Evolutionary conservation across 495 filamentous ascomycete genomes (phyloP).

Genomic region (Podospora sp.): DNA sequence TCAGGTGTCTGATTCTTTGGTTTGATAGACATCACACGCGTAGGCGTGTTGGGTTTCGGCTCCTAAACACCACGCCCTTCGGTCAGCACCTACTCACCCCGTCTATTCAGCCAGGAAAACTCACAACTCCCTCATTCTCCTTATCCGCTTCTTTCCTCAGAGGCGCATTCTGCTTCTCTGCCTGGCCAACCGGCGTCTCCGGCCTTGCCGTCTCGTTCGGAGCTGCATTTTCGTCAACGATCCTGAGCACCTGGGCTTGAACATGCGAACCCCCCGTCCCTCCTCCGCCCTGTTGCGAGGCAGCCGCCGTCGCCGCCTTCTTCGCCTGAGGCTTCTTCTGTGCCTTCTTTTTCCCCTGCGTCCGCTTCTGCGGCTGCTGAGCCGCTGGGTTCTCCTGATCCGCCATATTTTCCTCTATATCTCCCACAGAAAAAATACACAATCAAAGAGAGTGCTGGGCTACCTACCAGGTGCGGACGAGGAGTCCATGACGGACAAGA

Average conservation of each 20-base stretch:
- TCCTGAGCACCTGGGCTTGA: constrained; percentile 14
- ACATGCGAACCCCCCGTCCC: neutral
- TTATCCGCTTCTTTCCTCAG: constrained; percentile 1
- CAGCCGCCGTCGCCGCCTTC: neutral
- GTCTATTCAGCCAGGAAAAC: neutral
- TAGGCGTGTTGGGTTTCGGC: neutral
- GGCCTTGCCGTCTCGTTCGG: constrained; percentile 4
- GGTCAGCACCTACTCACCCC: neutral
- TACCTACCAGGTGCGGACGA: neutral
- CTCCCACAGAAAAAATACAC: neutral
- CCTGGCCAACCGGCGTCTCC: neutral
- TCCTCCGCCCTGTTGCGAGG: neutral
- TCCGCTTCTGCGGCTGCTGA: neutral
- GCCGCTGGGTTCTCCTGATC: neutral
- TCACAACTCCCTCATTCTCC: constrained; percentile 8
- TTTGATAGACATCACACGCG: neutral
- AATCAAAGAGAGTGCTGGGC: neutral
- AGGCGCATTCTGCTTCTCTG: neutral
- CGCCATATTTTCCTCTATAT: neutral
- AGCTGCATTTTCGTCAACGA: constrained; percentile 28
- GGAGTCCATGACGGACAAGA: neutral
- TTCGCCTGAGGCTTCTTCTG: constrained; percentile 5
- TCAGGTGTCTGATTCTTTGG: neutral
- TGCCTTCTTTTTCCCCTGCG: constrained; percentile 12
- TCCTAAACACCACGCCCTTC: neutral